Conservation (phyloP, 108 stramenopile species). For the Ochromonas danica region DNA sequence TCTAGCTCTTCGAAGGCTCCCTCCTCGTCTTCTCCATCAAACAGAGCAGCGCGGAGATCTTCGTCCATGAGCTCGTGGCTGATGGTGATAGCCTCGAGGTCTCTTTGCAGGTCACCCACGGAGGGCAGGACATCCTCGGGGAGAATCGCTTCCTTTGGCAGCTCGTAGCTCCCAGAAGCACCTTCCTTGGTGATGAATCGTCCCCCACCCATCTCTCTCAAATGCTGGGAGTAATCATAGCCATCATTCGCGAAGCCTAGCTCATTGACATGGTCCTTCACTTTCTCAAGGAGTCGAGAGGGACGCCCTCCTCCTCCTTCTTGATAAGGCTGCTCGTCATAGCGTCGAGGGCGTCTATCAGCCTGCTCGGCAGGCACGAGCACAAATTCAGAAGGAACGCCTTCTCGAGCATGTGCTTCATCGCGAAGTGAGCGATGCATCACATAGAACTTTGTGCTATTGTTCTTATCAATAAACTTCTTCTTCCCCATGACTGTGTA, state of each 20-base stretch:
- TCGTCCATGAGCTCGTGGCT: conserved; percentile 84
- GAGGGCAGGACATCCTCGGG: background rate
- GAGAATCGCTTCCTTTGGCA: no score
- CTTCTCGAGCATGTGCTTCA: conserved; percentile 28
- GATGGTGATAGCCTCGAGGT: conserved; percentile 48
- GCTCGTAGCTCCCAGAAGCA: no score
- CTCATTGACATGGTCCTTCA: conserved; percentile 48
- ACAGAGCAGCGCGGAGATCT: conserved; percentile 80
- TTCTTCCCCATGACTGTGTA: conserved; percentile 26
- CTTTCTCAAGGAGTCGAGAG: no score
- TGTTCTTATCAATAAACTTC: background rate
- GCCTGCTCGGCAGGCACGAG: conserved; percentile 23
- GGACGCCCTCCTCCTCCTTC: no score
- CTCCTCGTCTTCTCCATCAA: conserved; percentile 63
- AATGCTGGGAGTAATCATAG: conserved; percentile 79
- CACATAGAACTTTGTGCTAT: conserved; percentile 6
- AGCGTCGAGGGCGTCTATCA: no score
- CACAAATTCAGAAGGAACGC: conserved; percentile 4
- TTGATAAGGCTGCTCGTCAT: no score
- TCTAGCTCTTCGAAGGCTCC: conserved; percentile 77
- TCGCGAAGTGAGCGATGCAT: conserved; percentile 3
- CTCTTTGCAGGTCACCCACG: background rate
- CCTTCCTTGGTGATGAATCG: no score
- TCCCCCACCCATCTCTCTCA: conserved; percentile 73
- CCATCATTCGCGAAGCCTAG: conserved; percentile 73